Evolutionary conservation across 2,329 filamentous ascomycete genomes (phyloP), one percentile per base, ranked within the genome.

Genomic region (Pseudocercospora ulei): DNA sequence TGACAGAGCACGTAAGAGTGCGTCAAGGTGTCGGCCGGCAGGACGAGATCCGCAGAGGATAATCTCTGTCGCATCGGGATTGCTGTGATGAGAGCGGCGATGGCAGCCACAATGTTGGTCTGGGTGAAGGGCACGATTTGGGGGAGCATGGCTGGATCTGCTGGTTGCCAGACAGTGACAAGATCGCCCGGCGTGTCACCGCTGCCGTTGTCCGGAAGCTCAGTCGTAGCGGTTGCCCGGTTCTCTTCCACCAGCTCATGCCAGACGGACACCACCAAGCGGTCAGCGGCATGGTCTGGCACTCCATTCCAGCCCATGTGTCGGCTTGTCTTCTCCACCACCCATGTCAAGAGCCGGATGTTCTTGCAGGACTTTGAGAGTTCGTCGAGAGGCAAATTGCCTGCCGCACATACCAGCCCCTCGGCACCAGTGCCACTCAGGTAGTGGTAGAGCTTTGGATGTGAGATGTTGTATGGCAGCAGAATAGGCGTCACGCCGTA

Each of bases 291-390:
- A 35, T 82, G 80, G 55, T 80, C 74, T 7, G 87, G 86, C 2
- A 87, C 75, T 57, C 88, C 83, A 52, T 84, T 87, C 87, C 88
- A 98, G 62, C 94, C 87, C 72, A 98, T 81, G 58, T 96, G 88
- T 52, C 77, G 76, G 65, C 79, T 95, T 26, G 85, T 85, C 56
- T 85, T 75, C 54, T 95, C 88, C 3, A 92, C 85, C 7, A 95
- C 87, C 84, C 87, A 96, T 52, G 95, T 74, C 19, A 94, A 71
- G 51, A 86, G 76, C 45, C 78, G 78, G 29, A 98, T 70, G 23
- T 73, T 71, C 3, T 78, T 71, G 54, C 82, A 85, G 37, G 69
- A 71, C 53, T 78, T 75, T 36, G 77, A 72, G 7, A 93, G 72
- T 23, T 72, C 66, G 46, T 85, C 78, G 27, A 94, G 76, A 13